Base-by-base conservation (phyloP, 2,329 filamentous ascomycete species). In the Botrytis hyacinthi region DNA sequence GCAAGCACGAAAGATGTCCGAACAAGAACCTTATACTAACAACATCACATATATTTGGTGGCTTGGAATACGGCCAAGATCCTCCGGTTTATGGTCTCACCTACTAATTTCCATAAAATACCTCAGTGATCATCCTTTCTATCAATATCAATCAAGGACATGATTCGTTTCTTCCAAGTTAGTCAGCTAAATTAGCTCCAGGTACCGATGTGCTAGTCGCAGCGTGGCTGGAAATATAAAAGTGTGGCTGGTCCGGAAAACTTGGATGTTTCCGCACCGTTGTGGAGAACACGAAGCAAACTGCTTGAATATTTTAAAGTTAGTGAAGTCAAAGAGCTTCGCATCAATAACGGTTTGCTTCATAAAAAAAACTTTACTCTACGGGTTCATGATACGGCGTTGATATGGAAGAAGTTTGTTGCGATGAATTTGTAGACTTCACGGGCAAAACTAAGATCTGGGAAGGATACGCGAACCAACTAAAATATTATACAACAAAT, bases 121-220 rank as follows among this genome's bases (percentile, higher is more conserved):
- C 48, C 48, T 51, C 40, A 68, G 32, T 26, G 46, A 63, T 63
- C 61, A 68, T 57, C 66, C 35, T 57, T 29, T 32, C 48, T 42
- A 26, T 68, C 32, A 40, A 69, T 26, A 32, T 42, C n/a, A 32
- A 32, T 42, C n/a, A 32, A 32, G 48, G 32, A 57, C n/a, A 20
- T 69, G 66, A 69, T 69, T 69, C 66, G 66, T 44, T 68, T 37
- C 35, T 69, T 40, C 29, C 18, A 3, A 37, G 32, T 68, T 68
- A 68, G 46, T 68, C 46, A 54, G 42, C 4, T 2, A 42, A 5
- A 40, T 37, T 57, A 57, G n/a, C 40, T 37, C 22, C 48, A 69
- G 66, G 35, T 59, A 57, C 65, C 35, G 26, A 26, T 68, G 35
- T 29, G 12, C 40, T 42, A 57, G 42, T 46, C 6, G 12, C 42